Base-by-base conservation (phyloP, 495 filamentous ascomycete genomes). In the Antarctomyces pellizariae region DNA sequence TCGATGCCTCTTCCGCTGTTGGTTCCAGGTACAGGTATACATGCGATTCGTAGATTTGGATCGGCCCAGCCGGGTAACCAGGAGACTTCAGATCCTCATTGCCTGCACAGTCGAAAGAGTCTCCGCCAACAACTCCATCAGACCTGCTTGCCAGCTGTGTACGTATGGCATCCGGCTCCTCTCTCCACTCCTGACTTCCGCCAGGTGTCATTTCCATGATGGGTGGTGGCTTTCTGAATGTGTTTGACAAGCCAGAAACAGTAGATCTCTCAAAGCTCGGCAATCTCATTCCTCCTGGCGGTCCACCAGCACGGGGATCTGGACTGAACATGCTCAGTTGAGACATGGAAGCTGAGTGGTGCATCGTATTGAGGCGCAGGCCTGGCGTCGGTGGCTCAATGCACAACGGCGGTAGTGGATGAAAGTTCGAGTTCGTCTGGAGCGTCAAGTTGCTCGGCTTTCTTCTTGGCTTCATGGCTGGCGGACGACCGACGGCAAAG, bases 11-110 rank as follows among this genome's bases (percentile, higher is more conserved):
- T 26, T 84, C 71, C 0, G 66, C 66, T 3, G 73, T 83, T 3
- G 86, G 86, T 45, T 97, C 86, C 21, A 90, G 50, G 35, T 90
- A 97, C 0, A 97, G 56, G 38, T 71, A 91, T 1, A 97, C 75
- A n/a, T 74, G 69, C n/a, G 80, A 71, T 22, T 82, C 71, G 35
- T 93, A 89, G 15, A 97, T 92, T 38, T 71, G 69, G 11, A 93
- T 73, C 0, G 86, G 86, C 0, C 86, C 86, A 39, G 84, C 63
- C 2, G 86, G 86, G 45, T 97, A 97, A 3, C 79, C 79, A 13
- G 82, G 80, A 3, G 79, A 69, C 53, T 83, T 72, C 43, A 78
- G 67, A 55, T 86, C 86, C 39, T 65, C 61, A 24, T 61, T 59
- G 24, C 59, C 53, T n/a, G n/a, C n/a, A n/a, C n/a, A n/a, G 24